Base-by-base conservation (phyloP, 371 early-diverging fungal genomes). In the Parasitella parasitica region DNA sequence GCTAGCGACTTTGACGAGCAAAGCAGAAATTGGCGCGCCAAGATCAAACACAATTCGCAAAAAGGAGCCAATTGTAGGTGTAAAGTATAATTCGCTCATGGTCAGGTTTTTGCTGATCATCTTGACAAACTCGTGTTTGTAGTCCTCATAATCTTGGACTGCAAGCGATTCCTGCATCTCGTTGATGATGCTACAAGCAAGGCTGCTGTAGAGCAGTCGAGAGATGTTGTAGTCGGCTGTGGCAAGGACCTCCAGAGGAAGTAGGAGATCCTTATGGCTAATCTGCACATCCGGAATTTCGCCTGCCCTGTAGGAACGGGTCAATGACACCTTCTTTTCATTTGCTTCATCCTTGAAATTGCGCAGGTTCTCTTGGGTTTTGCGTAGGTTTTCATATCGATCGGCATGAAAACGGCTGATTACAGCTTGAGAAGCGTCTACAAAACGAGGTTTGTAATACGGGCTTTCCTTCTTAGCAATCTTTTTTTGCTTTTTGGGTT, bases 231-330 rank as follows among this genome's bases (percentile, higher is more conserved):
- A 76, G 66, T 93, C 93, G 22, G 75, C 63, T 34, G 76, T 67
- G 1, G 86, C 84, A 3, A 93, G 68, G 0, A 72, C 70, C 61
- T 89, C 87, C 13, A 93, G 73, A 0, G 93, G 93, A 9, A 69
- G 67, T 1, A 93, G 69, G 1, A 93, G 57, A 16, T 91, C 91
- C 39, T 71, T 77, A 48, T 83, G 58, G 6, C 69, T 64, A 54
- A 93, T 90, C 63, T 89, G 86, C 39, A 93, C 86, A 70, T 93
- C 93, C 0, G 92, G 93, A 7, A 91, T 73, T 43, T 91, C 91
- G 1, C 93, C 91, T 77, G 55, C 16, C 34, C 91, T 75, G 65
- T 93, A 93, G 26, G 78, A 77, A 15, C 93, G 80, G 36, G 73
- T 78, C 52, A 91, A 69, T 0, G 74, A 64, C 0, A 91, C 89